Conservation (phyloP, 495 filamentous ascomycete genomes). For the Penicillium fimorum region DNA sequence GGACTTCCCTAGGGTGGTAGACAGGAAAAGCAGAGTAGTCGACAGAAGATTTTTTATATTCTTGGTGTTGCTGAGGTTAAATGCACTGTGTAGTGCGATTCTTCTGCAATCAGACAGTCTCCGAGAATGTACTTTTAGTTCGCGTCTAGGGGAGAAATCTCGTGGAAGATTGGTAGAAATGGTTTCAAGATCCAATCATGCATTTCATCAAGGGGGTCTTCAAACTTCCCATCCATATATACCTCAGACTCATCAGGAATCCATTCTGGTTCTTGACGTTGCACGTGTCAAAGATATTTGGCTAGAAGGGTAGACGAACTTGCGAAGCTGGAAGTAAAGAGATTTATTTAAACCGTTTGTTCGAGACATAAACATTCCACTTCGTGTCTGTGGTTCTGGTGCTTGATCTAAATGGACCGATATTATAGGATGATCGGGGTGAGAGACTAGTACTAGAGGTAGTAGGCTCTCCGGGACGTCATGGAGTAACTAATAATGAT, state of each 20-base stretch:
- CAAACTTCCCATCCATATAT: slow-evolving; percentile 5
- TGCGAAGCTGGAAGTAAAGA: slow-evolving; percentile 11
- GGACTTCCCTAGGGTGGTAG: slow-evolving; percentile 5
- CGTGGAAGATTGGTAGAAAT: neutral
- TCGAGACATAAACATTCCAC: slow-evolving; percentile 14
- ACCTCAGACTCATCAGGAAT: slow-evolving; percentile 8
- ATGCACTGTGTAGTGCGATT: neutral
- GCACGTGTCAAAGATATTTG: slow-evolving; percentile 10
- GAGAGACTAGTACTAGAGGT: too few species aligned
- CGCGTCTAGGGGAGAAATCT: neutral
- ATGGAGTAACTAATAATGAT: neutral
- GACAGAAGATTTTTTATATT: neutral
- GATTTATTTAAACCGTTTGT: slow-evolving; percentile 18
- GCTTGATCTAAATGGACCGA: slow-evolving; percentile 19
- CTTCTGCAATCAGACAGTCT: neutral
- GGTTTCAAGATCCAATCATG: neutral
- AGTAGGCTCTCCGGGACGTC: too few species aligned
- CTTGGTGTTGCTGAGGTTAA: neutral
- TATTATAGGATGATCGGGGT: too few species aligned
- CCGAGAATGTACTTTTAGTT: neutral
- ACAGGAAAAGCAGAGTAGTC: slow-evolving; percentile 7
- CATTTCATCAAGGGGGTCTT: slow-evolving; percentile 1
- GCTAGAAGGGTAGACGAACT: slow-evolving; percentile 3
- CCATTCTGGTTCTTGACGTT: slow-evolving; percentile 13
- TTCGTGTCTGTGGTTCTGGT: slow-evolving; percentile 10